Evolutionary conservation across 768 basidiomycete species (phyloP), one percentile per base, ranked within the genome.

Genomic region (Mycena rosella): DNA sequence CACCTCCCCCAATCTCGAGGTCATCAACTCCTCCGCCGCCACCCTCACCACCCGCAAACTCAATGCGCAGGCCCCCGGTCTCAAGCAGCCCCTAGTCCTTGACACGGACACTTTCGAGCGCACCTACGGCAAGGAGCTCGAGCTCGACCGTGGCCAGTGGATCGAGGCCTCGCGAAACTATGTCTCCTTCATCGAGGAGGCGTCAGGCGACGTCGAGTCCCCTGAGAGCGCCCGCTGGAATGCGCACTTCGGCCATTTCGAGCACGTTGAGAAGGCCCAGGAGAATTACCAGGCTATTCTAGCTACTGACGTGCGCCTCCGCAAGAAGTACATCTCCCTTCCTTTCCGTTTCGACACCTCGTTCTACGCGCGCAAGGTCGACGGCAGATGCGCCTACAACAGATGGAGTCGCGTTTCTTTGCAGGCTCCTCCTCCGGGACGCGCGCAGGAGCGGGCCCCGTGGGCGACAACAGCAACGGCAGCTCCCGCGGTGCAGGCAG

Each of bases 131-230:
- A 17, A n/a, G 10, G 63, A 64, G 26, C 18, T 1, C 0, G 55
- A 48, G 11, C n/a, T 64, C 22, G 54, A 64, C n/a, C 30, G 55
- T 3, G 63, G 15, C 2, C 54, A 64, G 20, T 64, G 44, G 34
- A 1, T 1, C 2, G 63, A 64, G 20, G 63, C 54, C 22, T 30
- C 63, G 11, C 18, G 26, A 2, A 64, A 64, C 38, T 40, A 15
- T 20, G 29, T 40, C 11, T 5, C 17, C 11, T 64, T 63, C 44
- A 17, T 48, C 40, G 38, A 15, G 5, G 24, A 10, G 14, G 17
- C 10, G n/a, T 2, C 26, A 49, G n/a, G n/a, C 4, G 63, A 38
- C 44, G 24, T 0, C 15, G 18, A 20, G 14, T 44, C 20, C 6
- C 0, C 3, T 3, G 14, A 7, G 17, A 11, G 3, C 0, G 8